Evolutionary conservation across 2,329 filamentous ascomycete species (phyloP).

Genomic region (Penicillium sp.): DNA sequence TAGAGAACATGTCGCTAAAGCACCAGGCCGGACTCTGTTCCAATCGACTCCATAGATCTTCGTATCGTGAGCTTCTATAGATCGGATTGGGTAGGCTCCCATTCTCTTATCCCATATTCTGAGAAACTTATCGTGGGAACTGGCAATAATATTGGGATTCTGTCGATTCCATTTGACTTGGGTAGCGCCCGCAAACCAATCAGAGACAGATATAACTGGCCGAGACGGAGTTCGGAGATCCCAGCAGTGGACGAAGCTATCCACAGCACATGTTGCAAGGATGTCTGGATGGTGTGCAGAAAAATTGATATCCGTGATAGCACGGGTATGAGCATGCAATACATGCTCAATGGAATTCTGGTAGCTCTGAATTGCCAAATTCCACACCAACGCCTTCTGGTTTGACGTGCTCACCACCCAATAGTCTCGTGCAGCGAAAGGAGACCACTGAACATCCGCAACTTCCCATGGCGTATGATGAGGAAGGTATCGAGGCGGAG

Average conservation of each 20-base stretch:
- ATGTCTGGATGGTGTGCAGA: slow-evolving; percentile 90
- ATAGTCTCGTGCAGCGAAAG: slow-evolving; percentile 84
- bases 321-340: slow-evolving; percentile 80
- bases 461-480: slow-evolving; percentile 93
- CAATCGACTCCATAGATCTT: slow-evolving; percentile 97
- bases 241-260: slow-evolving; percentile 93
- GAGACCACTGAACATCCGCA: slow-evolving; percentile 95
- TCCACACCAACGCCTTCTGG: slow-evolving; percentile 93
- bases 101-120: slow-evolving; percentile 90
- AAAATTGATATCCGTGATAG: slow-evolving; percentile 96
- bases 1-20: slow-evolving; percentile 83
- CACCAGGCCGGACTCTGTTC: slow-evolving; percentile 76
- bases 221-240: slow-evolving; percentile 76
- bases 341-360: slow-evolving; percentile 88
- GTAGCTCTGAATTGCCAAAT: slow-evolving; percentile 71
- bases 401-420: slow-evolving; percentile 96
- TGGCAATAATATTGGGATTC: slow-evolving; percentile 83
- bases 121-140: slow-evolving; percentile 84
- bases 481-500: slow-evolving; percentile 80
- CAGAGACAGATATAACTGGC: slow-evolving; percentile 80
- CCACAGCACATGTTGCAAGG: slow-evolving; percentile 87
- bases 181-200: slow-evolving; percentile 92
- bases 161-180: slow-evolving; percentile 95
- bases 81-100: slow-evolving; percentile 76
- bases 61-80: slow-evolving; percentile 84